phyloP scores from a whole-genome alignment of 1,284 basidiomycete genomes.

The Naganishia cerealis region DNA sequence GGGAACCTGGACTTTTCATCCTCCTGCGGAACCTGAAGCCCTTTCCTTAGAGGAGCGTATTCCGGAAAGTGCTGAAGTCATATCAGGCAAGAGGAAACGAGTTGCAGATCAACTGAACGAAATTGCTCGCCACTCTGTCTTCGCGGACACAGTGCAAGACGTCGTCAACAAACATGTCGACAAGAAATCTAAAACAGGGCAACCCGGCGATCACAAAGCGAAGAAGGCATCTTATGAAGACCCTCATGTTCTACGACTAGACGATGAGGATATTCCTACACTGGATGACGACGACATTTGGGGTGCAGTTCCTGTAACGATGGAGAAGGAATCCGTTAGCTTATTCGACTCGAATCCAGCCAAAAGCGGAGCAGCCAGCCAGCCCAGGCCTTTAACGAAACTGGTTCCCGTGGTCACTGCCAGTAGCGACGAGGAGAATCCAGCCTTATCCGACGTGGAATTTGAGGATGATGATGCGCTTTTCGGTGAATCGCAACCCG shows the following conservation, averaged over 20 bases:
- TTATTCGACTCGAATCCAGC: slow-evolving; percentile 16
- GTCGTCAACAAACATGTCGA: background rate
- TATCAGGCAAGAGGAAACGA: slow-evolving; percentile 37
- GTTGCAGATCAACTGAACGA: slow-evolving; percentile 7
- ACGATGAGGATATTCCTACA: slow-evolving; percentile 7
- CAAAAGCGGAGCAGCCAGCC: background rate
- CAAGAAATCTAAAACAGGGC: slow-evolving; percentile 5
- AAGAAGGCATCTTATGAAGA: background rate
- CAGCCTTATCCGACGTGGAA: slow-evolving; percentile 10
- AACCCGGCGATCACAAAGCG: background rate
- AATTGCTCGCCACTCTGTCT: slow-evolving; percentile 19
- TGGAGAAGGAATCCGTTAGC: slow-evolving; percentile 8
- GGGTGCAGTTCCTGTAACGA: slow-evolving; percentile 1
- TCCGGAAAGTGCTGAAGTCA: slow-evolving; percentile 25
- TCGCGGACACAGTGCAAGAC: slow-evolving; percentile 18
- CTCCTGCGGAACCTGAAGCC: background rate
- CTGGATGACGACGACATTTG: slow-evolving; percentile 32
- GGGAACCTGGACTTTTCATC: slow-evolving; percentile 11
- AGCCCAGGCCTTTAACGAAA: background rate
- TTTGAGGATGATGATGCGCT: slow-evolving; percentile 13
- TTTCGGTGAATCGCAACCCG: background rate
- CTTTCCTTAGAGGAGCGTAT: background rate
- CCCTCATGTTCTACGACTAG: background rate
- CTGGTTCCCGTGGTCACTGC: background rate
- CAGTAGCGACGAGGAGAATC: slow-evolving; percentile 2